Percentiles rank a stretch among this genome's conserved stretches.
Evolutionary conservation across 2,329 filamentous ascomycete genomes (phyloP).

Genomic region (Paraphoma sp.): DNA sequence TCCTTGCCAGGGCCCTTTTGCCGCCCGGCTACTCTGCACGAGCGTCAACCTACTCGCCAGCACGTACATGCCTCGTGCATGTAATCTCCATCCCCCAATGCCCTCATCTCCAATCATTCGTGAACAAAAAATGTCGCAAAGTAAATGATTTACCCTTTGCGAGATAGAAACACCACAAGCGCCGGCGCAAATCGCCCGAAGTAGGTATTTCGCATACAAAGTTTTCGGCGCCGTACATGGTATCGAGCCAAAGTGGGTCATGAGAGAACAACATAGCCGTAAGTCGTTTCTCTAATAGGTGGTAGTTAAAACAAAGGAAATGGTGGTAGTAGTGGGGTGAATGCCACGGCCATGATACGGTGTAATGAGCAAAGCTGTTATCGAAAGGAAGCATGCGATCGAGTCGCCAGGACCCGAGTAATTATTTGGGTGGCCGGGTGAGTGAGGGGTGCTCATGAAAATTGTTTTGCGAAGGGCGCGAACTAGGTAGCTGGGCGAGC

Average conservation of each 20-base stretch:
- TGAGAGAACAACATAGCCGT: slow-evolving; percentile 34
- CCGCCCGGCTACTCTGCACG: slow-evolving; percentile 5
- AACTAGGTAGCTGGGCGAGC: slow-evolving; percentile 3
- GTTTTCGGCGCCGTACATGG: slow-evolving; percentile 36
- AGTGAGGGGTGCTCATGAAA: slow-evolving; percentile 8
- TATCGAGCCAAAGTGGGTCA: slow-evolving; percentile 22
- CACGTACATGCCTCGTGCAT: slow-evolving; percentile 3
- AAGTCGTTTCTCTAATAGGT: slow-evolving; percentile 32
- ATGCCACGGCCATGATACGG: slow-evolving; percentile 11
- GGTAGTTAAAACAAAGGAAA: slow-evolving; percentile 31
- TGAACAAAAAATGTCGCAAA: slow-evolving; percentile 3
- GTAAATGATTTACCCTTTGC: slow-evolving; percentile 14
- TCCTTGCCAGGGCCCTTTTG: slow-evolving; percentile 3
- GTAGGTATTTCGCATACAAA: slow-evolving; percentile 30
- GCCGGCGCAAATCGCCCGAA: slow-evolving; percentile 27
- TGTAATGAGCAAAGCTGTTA: slow-evolving; percentile 11
- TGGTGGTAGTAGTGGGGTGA: slow-evolving; percentile 9
- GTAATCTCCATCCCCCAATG: slow-evolving; percentile 6
- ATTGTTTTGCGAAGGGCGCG: slow-evolving; percentile 2
- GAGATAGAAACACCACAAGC: slow-evolving; percentile 24
- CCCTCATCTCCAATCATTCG: background rate
- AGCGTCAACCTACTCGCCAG: slow-evolving; percentile 4
- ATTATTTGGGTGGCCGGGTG: slow-evolving; percentile 29
- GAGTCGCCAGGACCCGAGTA: slow-evolving; percentile 46
- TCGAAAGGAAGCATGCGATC: slow-evolving; percentile 34